Evolutionary conservation across 192 early-diverging fungal genomes (phyloP), one percentile per base, ranked within the genome.

Genomic region (Coemansia sp.): DNA sequence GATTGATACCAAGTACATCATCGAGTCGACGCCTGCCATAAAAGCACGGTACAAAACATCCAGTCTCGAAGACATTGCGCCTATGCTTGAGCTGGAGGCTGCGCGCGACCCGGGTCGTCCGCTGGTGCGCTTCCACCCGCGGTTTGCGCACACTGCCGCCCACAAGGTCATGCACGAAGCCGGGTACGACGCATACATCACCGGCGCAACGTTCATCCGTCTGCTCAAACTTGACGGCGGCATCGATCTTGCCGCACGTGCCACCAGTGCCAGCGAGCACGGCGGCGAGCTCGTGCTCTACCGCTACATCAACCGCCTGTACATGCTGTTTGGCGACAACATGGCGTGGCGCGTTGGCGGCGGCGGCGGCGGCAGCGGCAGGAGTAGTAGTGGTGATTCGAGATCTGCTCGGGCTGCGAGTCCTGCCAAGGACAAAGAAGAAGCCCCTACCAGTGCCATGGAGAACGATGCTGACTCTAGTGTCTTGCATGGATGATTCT

Each of bases 121-220:
- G 57, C 21, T 70, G 39, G 70, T 77, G 47, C 87, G 76, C 15
- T 73, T 89, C 65, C 86, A 83, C 16, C 53, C 81, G 23, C 71
- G 58, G 6, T 91, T 88, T 62, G 74, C 69, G 21, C 70, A 81
- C 54, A 86, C 89, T 21, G 65, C 63, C 40, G 64, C 72, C 13
- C 52, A 54, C 32, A 68, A 75, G 1, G 85, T 76, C 47, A 87
- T 87, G 71, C 96, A 98, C 69, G 96, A 98, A 69, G 96, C 96
- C 12, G 96, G 92, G 4, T 98, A 89, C 69, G 96, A 98, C 76
- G 93, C 94, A 0, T 95, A 92, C 72, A 87, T 91, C 59, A 98
- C 96, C 5, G 96, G 96, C 9, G 84, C 88, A 18, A 81, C 88
- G 0, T 96, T 93, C 70, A 75, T 93, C 23, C 85, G 89, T 3